Percentiles rank a stretch among this genome's conserved stretches.
Evolutionary conservation across 306 rosid species (phyloP).

Genomic region (Cicer yamashitae): DNA sequence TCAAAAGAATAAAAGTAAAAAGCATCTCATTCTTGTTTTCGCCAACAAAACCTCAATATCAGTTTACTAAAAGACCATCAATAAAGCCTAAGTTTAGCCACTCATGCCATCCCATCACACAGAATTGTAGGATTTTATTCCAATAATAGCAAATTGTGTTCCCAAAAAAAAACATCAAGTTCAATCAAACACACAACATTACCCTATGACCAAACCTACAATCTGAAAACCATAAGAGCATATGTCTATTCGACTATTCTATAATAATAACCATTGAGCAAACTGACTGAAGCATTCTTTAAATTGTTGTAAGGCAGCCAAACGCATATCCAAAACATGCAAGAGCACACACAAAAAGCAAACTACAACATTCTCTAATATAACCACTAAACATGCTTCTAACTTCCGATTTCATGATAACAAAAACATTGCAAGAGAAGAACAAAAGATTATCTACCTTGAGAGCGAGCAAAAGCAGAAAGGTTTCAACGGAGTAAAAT

Average conservation of each 20-base stretch:
- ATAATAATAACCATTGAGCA: slow-evolving; percentile 10
- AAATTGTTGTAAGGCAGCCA: slow-evolving; percentile 5
- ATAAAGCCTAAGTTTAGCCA: slow-evolving; percentile 33
- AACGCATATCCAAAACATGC: slow-evolving; percentile 17
- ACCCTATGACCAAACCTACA: background rate
- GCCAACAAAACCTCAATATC: background rate
- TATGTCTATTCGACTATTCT: slow-evolving; percentile 7
- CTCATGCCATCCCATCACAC: slow-evolving; percentile 22
- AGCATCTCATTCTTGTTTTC: slow-evolving; percentile 15
- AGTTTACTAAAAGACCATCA: slow-evolving; percentile 6
- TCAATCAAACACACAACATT: slow-evolving; percentile 1
- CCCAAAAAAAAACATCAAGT: slow-evolving; percentile 23
- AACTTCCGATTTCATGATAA: slow-evolving; percentile 12
- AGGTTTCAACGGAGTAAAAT: slow-evolving; percentile 90
- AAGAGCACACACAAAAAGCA: slow-evolving; percentile 1
- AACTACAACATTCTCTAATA: slow-evolving; percentile 9
- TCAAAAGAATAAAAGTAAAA: background rate
- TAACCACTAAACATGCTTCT: background rate
- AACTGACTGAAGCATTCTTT: slow-evolving; percentile 17
- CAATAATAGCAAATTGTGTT: slow-evolving; percentile 28
- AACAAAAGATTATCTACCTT: slow-evolving; percentile 65
- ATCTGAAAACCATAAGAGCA: background rate
- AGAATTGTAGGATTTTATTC: slow-evolving; percentile 14
- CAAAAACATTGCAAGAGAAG: background rate
- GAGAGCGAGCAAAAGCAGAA: slow-evolving; percentile 90